phyloP scores from a whole-genome alignment of 345 rosid genomes.

The Raphanus raphanistrum region DNA sequence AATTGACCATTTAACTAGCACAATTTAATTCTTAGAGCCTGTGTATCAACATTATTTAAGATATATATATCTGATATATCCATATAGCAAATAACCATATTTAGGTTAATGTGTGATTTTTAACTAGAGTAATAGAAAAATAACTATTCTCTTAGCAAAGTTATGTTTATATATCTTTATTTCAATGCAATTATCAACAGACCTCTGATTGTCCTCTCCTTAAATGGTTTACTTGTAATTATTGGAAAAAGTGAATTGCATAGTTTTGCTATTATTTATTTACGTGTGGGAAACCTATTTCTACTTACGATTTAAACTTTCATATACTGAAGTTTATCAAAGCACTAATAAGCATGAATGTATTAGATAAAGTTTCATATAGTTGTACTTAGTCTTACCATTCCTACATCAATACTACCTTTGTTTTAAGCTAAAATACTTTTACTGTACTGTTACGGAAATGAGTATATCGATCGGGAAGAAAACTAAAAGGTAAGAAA shows the following conservation, averaged over 20 bases:
- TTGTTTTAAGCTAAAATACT: not conserved
- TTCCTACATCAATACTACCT: not conserved
- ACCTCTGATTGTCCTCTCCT: not conserved
- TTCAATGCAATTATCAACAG: not conserved
- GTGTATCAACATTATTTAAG: not conserved
- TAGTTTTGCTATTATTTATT: not conserved
- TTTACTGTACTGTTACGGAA: not conserved
- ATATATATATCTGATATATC: not conserved
- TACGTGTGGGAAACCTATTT: not conserved
- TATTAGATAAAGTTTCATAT: not conserved
- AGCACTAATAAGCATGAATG: not conserved
- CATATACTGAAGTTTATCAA: not conserved
- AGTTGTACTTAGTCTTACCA: not conserved
- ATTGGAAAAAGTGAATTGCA: not conserved
- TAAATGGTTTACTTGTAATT: not conserved
- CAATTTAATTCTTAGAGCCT: not conserved
- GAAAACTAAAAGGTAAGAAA: constrained; percentile 17
- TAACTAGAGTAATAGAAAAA: not conserved
- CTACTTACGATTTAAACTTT: not conserved
- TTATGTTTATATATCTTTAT: not conserved
- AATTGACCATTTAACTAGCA: constrained; percentile 14
- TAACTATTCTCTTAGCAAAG: not conserved
- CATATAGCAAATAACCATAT: not conserved
- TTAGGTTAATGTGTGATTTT: not conserved
- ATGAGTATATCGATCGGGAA: not conserved